Evolutionary conservation across 2,329 filamentous ascomycete species (phyloP), one percentile per base, ranked within the genome.

Genomic region (Fusarium pseudoanthophilum): DNA sequence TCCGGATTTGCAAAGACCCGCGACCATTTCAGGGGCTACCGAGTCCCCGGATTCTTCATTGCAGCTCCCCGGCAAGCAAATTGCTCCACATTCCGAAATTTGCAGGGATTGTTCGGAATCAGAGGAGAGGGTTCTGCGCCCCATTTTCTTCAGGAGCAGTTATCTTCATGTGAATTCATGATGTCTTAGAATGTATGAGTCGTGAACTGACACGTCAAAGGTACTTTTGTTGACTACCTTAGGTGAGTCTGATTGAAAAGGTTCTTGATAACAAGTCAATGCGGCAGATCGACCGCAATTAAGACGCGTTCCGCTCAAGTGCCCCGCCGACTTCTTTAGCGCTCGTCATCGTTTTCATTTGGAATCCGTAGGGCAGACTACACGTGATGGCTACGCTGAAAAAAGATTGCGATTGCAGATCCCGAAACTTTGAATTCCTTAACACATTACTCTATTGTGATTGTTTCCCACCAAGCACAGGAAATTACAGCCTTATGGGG

Each of bases 131-230:
- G 10, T 28, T 18, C 34, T 40, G 34, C 15, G 7, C 20, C 34
- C 14, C 24, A 20, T 20, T 28, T n/a, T 4, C 0, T 4, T 28
- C 24, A 21, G 34, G 10, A 55, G 24, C 16, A 16, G 11, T 7
- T 7, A 2, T 40, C 5, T 28, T 40, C 0, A 4, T 18, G 7
- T n/a, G 11, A 10, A 5, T 7, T 5, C 2, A 10, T 7, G 14
- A 40, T 28, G 20, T 55, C 34, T 40, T 3, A 36, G 34, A 40
- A 28, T 16, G 20, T 34, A 40, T 55, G 34, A 28, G 32, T 55
- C 51, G 51, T n/a, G 24, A 16, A 28, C 2, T 16, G 24, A 13
- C 24, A 53, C 24, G 30, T 28, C 51, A 40, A 55, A 53, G 24
- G 34, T 16, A 5, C 24, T 28, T 40, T 55, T n/a, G 20, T n/a